These are phyloP conservation scores for Pholiota molesta DNA, from an alignment of 768 basidiomycete species.

Conservation along the genomic window DNA sequence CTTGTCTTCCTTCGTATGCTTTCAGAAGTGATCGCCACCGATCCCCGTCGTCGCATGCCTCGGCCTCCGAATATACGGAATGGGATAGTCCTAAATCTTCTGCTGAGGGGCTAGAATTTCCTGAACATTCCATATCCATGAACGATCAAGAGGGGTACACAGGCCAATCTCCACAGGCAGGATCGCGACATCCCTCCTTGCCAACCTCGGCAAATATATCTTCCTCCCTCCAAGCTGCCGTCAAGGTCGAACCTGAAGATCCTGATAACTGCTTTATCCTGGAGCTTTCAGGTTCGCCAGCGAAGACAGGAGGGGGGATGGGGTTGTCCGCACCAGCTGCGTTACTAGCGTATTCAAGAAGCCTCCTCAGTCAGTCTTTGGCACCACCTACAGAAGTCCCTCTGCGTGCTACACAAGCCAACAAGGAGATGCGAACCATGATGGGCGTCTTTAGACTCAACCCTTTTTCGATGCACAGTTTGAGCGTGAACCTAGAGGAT, in stretches of 20 bases:
- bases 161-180: conserved; percentile 7
- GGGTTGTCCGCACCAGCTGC: conserved; percentile 7
- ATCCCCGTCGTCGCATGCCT: conserved; percentile 26
- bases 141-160: conserved; percentile 5
- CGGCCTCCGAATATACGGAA: conserved; percentile 19
- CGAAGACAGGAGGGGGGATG: not conserved
- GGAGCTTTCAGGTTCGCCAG: conserved; percentile 34
- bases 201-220: conserved; percentile 17
- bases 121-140: not conserved
- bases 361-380: conserved; percentile 38
- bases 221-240: conserved; percentile 23
- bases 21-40: conserved; percentile 21
- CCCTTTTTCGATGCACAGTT: conserved; percentile 69
- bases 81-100: conserved; percentile 16
- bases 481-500: conserved; percentile 19
- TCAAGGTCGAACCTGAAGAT: conserved; percentile 45
- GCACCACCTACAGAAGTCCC: conserved; percentile 70
- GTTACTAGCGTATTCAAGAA: conserved; percentile 13
- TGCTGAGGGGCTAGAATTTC: conserved; percentile 6
- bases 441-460: conserved; percentile 81
- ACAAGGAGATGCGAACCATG: conserved; percentile 69
- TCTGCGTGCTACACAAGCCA: conserved; percentile 75
- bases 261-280: conserved; percentile 46
- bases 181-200: conserved; percentile 12
- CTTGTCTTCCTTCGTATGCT: conserved; percentile 6